phyloP scores from a whole-genome alignment of 1,284 basidiomycete species.

The Wallemia mellicola region DNA sequence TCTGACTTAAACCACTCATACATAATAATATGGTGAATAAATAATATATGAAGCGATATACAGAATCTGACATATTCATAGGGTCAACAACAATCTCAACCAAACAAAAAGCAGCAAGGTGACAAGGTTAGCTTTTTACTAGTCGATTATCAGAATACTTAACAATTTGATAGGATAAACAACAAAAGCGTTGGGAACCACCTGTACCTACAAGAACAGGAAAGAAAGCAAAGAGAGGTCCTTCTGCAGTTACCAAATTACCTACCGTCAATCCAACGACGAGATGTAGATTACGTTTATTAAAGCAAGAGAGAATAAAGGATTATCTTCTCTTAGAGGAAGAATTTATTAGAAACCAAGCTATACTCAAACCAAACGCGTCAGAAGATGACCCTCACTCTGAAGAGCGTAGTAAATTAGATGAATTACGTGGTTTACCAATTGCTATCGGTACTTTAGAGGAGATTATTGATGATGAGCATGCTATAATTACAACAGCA shows the following conservation, averaged over 20 bases:
- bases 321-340: conserved; percentile 93
- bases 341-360: conserved; percentile 89
- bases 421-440: conserved; percentile 76
- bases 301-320: conserved; percentile 92
- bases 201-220: conserved; percentile 90
- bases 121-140: conserved; percentile 3
- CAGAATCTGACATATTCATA: not conserved
- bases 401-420: conserved; percentile 75
- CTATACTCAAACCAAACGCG: conserved; percentile 49
- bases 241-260: conserved; percentile 66
- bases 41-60: too few relatives aligned
- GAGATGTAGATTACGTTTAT: conserved; percentile 74
- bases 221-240: conserved; percentile 77
- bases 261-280: conserved; percentile 83
- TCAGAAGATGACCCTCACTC: conserved; percentile 79
- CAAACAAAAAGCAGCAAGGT: conserved; percentile 4
- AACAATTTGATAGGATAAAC: conserved; percentile 22
- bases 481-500: conserved; percentile 84
- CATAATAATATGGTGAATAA: not conserved
- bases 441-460: conserved; percentile 94
- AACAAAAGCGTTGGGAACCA: conserved; percentile 84
- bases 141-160: not conserved
- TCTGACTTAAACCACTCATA: not conserved
- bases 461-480: conserved; percentile 99
- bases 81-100: not conserved